Percentiles rank a stretch among this genome's conserved stretches.
Conservation (phyloP, 2,329 filamentous ascomycete species). For the Colletotrichum noveboracense region DNA sequence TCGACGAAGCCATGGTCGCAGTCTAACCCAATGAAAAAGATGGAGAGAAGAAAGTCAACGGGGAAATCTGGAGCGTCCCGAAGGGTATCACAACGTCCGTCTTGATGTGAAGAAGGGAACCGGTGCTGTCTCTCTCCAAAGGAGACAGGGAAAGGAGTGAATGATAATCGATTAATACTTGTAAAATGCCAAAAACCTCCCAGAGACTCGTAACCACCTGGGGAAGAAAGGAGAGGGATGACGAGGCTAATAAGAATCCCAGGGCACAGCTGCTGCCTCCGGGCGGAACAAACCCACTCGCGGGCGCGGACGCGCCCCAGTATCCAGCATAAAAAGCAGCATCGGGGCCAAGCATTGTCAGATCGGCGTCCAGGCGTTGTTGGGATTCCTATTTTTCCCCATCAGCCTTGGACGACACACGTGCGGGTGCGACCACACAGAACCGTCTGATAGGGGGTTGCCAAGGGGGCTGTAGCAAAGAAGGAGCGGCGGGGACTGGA, state of each 20-base stretch:
- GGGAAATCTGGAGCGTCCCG: neutral
- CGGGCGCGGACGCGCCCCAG: neutral
- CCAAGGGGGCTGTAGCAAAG: neutral
- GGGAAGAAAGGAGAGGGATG: neutral
- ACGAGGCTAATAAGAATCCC: slow-evolving; percentile 9
- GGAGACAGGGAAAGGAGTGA: neutral
- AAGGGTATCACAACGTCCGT: neutral
- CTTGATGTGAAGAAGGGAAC: neutral
- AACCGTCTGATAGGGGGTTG: neutral
- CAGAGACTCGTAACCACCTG: neutral
- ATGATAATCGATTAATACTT: neutral
- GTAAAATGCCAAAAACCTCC: neutral
- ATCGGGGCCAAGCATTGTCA: slow-evolving; percentile 3
- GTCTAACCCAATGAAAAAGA: neutral
- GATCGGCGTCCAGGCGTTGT: slow-evolving; percentile 5
- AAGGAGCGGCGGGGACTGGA: slow-evolving; percentile 6
- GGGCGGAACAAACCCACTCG: slow-evolving; percentile 10
- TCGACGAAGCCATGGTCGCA: slow-evolving; percentile 8
- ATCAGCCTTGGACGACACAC: slow-evolving; percentile 5
- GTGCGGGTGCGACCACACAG: slow-evolving; percentile 7
- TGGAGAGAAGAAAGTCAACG: neutral
- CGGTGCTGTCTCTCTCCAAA: neutral
- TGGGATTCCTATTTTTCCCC: neutral
- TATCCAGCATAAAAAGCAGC: neutral
- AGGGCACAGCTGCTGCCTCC: neutral